Conservation (phyloP, 2,329 filamentous ascomycete species). For the Ophiostoma ips region DNA sequence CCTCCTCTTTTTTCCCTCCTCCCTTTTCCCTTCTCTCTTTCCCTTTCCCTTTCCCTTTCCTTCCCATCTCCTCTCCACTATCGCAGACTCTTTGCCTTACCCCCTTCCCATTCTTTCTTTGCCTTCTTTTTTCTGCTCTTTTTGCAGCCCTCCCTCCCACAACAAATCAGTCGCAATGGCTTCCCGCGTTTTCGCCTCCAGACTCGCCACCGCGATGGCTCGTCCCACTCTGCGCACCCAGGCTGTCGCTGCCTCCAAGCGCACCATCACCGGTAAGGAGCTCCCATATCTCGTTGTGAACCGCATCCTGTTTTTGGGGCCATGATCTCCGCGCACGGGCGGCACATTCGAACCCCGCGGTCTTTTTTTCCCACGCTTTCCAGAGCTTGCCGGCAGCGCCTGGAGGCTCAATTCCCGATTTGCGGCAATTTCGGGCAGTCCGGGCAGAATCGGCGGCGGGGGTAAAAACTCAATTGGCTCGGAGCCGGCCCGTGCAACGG, state of each 20-base stretch:
- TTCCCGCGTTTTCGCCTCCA: slow-evolving; percentile 63
- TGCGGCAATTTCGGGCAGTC: slow-evolving; percentile 10
- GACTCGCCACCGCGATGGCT: slow-evolving; percentile 64
- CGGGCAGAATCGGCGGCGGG: slow-evolving; percentile 4
- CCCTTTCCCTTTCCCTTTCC: slow-evolving; percentile 5
- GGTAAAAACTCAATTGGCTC: slow-evolving; percentile 3
- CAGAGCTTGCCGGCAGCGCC: not conserved
- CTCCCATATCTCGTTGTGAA: slow-evolving; percentile 1
- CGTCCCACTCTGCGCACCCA: slow-evolving; percentile 58
- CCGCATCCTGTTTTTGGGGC: not conserved
- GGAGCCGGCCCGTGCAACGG: not conserved
- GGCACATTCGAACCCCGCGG: not conserved
- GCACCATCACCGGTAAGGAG: slow-evolving; percentile 58
- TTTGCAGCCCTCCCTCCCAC: slow-evolving; percentile 15
- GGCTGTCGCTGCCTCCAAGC: slow-evolving; percentile 54
- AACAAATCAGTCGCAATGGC: slow-evolving; percentile 60
- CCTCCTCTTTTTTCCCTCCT: slow-evolving; percentile 1
- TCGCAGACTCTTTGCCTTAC: slow-evolving; percentile 7
- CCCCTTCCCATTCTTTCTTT: not conserved
- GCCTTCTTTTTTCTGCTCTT: slow-evolving; percentile 18
- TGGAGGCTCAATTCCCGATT: not conserved
- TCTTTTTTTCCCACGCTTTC: not conserved
- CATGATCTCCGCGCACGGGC: not conserved
- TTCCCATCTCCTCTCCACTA: slow-evolving; percentile 7
- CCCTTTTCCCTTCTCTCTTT: slow-evolving; percentile 1